These are phyloP conservation scores for Eutypa lata DNA, from an alignment of 2,329 filamentous ascomycete genomes.

Conservation along the genomic window DNA sequence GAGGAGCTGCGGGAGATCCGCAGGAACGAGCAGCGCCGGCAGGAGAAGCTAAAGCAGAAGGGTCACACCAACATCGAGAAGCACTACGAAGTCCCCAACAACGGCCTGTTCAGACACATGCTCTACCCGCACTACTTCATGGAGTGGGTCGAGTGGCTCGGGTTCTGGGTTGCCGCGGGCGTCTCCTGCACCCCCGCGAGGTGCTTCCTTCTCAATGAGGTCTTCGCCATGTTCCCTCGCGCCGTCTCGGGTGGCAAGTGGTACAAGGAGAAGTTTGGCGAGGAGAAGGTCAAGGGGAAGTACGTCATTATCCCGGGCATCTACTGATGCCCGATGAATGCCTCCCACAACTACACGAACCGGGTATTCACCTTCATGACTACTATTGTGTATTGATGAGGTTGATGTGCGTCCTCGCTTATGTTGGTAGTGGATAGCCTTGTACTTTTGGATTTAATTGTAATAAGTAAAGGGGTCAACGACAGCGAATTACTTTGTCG, in stretches of 20 bases:
- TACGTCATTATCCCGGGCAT: constrained; percentile 64
- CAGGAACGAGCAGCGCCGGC: constrained; percentile 60
- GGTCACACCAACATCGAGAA: constrained; percentile 59
- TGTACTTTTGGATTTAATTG: no score
- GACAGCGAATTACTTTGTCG: no score
- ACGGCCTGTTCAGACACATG: constrained; percentile 77
- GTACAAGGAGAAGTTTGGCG: constrained; percentile 87
- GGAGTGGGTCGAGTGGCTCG: constrained; percentile 95
- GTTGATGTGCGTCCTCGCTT: no score
- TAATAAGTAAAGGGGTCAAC: no score
- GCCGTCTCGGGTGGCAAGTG: constrained; percentile 77
- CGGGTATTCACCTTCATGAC: no score
- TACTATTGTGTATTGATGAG: no score
- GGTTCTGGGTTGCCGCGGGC: constrained; percentile 76
- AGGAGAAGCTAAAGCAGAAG: constrained; percentile 42
- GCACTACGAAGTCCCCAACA: constrained; percentile 82
- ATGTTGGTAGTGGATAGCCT: no score
- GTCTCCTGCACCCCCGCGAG: constrained; percentile 70
- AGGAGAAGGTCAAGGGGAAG: constrained; percentile 70
- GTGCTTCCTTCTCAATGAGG: constrained; percentile 80
- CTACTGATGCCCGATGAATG: constrained; percentile 11
- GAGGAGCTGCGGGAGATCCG: constrained; percentile 86
- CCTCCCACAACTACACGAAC: no score
- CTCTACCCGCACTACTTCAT: constrained; percentile 93
- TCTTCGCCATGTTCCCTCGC: constrained; percentile 85